Evolutionary conservation across 2,329 filamentous ascomycete species (phyloP), one percentile per base, ranked within the genome.

Genomic region (Fragosphaeria purpurea): DNA sequence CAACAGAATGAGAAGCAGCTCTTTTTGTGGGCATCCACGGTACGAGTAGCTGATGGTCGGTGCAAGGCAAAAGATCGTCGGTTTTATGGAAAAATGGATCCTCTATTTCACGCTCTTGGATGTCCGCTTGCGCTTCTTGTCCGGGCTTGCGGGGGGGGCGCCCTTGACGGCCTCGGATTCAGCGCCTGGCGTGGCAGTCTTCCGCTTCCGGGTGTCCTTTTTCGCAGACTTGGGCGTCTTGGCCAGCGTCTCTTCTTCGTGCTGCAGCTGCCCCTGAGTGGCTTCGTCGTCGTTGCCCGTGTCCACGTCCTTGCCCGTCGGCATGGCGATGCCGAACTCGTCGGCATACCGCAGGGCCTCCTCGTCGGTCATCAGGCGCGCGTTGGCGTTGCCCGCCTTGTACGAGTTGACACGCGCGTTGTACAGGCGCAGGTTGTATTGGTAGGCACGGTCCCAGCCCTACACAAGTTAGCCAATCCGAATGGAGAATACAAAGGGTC

Each of bases 381-480:
- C 80, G 6, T 70, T 62, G 5, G 65, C 61, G 67, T 82, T 83
- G 56, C 77, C 77, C 37, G 66, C 63, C 71, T 82, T 82, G 70
- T 83, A 83, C 2, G 79, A 80, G 64, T 81, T 77, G 33, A 82
- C 77, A 51, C 79, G 75, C 9, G 79, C 80, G 55, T 83, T 80
- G 69, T 83, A 83, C 46, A 83, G 70, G 35, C 79, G 76, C 46
- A 83, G 71, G 63, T 83, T 83, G 68, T 82, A 82, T 67, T 81
- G 77, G 66, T 83, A 83, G 6, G 79, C 79, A 50, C 79, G 76
- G 66, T 82, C 80, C 80, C 80, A 83, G 55, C 75, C 76, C 67
- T 73, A 52, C 2, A 11, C 2, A 10, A 31, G 55, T 22, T 22
- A 22, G 22, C 22, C 22, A 22, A 56, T 41, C 41, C 51, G 7